Evolutionary conservation across 192 early-diverging fungal species (phyloP), one percentile per base, ranked within the genome.

Genomic region (Entomortierella chlamydospora): DNA sequence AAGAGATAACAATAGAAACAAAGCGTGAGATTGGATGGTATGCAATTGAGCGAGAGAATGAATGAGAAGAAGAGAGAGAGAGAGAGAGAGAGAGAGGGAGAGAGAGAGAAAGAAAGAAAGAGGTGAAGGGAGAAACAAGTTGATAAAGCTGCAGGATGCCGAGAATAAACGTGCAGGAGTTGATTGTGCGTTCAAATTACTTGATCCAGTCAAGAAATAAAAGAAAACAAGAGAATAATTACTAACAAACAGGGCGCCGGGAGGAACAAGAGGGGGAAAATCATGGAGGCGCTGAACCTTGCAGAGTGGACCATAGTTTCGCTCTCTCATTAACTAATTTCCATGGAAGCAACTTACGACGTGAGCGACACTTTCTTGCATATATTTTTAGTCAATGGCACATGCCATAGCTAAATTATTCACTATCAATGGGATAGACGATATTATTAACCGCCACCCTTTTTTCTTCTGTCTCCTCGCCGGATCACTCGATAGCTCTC

Each of bases 311-410:
- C 34, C n/a, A n/a, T n/a, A n/a, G n/a, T n/a, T n/a, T n/a, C n/a
- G n/a, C n/a, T n/a, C 34, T 37, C 34, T 37, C 34, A 37, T 10
- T 37, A 37, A 34, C 56, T 33, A 6, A 57, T 13, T 57, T 31
- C 33, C 31, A 15, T 56, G 54, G 54, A 51, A 25, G 20, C n/a
- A 20, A 51, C 6, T 51, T 8, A 23, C 20, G 50, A 4, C 7
- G 50, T 1, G 25, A 51, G 50, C 20, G n/a, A 47, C 45, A n/a
- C n/a, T 37, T 37, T 4, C 5, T 29, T 31, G 45, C 60, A 61
- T 61, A 61, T 61, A 61, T 61, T 61, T 61, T 61, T 61, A 61
- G 60, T 60, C 41, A 43, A 34, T 25, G 23, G 25, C 52, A 54
- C 26, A 54, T n/a, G 15, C 22, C 15, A n/a, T 50, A 15, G 47